phyloP scores from a whole-genome alignment of 768 basidiomycete species.

The Holtermanniella nyarrowii region DNA sequence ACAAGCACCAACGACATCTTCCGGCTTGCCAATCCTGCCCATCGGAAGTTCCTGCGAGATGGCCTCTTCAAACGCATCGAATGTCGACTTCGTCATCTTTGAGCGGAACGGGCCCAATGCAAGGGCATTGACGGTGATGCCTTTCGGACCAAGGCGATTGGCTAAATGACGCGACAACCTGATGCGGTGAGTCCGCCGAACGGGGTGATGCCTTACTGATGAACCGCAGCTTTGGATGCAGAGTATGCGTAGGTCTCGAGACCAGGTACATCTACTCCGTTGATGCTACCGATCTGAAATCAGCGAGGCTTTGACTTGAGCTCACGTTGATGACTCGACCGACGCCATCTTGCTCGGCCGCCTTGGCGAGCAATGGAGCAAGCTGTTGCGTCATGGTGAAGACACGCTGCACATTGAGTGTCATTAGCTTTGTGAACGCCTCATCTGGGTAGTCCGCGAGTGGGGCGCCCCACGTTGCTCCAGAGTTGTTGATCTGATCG shows the following conservation, averaged over 20 bases:
- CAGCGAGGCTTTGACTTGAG: not conserved
- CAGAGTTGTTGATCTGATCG: slow-evolving; percentile 53
- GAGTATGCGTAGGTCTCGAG: slow-evolving; percentile 60
- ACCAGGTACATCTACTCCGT: slow-evolving; percentile 49
- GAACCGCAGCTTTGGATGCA: slow-evolving; percentile 48
- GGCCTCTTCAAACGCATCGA: slow-evolving; percentile 45
- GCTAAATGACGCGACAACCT: slow-evolving; percentile 55
- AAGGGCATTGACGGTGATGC: slow-evolving; percentile 55
- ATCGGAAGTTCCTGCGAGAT: slow-evolving; percentile 47
- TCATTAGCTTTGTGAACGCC: slow-evolving; percentile 55
- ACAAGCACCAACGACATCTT: slow-evolving; percentile 57
- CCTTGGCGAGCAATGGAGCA: slow-evolving; percentile 50
- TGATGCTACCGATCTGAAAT: slow-evolving; percentile 54
- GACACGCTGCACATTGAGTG: slow-evolving; percentile 54
- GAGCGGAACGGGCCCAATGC: slow-evolving; percentile 49
- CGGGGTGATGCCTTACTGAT: slow-evolving; percentile 21
- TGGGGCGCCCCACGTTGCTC: slow-evolving; percentile 41
- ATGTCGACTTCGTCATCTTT: slow-evolving; percentile 51
- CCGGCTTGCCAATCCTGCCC: slow-evolving; percentile 52
- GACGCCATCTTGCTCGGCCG: slow-evolving; percentile 42
- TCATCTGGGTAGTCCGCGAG: slow-evolving; percentile 45
- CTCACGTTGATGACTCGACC: slow-evolving; percentile 51
- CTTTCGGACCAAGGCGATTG: slow-evolving; percentile 50
- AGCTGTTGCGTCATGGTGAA: slow-evolving; percentile 57
- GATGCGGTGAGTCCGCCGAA: slow-evolving; percentile 42